These are phyloP conservation scores for Musa balbisiana DNA, from an alignment of 202 grass and related monocot genomes.

Conservation along the genomic window DNA sequence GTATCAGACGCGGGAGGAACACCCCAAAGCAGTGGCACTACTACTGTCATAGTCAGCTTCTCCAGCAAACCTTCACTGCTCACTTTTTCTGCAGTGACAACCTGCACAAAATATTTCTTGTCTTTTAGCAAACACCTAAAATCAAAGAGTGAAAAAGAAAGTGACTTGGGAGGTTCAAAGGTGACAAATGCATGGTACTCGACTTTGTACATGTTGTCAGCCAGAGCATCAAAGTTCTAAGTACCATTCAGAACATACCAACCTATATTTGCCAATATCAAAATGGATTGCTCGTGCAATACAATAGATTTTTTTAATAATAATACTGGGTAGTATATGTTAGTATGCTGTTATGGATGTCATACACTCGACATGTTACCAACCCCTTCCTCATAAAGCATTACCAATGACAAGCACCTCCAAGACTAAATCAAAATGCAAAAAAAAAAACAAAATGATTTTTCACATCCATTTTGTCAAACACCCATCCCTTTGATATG, in stretches of 20 bases:
- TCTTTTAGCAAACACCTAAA: neutral
- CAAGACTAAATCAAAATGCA: neutral
- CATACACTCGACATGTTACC: too few species aligned
- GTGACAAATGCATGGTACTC: neutral
- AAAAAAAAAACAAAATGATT: neutral
- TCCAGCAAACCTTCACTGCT: constrained; percentile 73
- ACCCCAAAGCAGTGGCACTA: constrained; percentile 83
- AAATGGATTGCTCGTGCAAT: too few species aligned
- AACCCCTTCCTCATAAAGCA: too few species aligned
- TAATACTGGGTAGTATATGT: too few species aligned
- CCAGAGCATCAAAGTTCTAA: too few species aligned
- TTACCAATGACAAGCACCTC: neutral
- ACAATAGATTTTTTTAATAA: too few species aligned
- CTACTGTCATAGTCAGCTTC: constrained; percentile 89
- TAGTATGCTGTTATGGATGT: too few species aligned
- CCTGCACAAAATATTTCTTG: constrained; percentile 31
- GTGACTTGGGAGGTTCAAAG: neutral
- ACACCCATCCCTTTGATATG: neutral
- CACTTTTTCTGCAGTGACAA: constrained; percentile 78
- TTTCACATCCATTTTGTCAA: neutral
- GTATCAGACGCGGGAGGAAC: constrained; percentile 90
- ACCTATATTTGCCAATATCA: too few species aligned
- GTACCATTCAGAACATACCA: too few species aligned
- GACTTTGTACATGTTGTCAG: too few species aligned
- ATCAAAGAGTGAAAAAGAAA: neutral